phyloP scores from a whole-genome alignment of 2,329 filamentous ascomycete species.

The Trichoderma gracile region DNA sequence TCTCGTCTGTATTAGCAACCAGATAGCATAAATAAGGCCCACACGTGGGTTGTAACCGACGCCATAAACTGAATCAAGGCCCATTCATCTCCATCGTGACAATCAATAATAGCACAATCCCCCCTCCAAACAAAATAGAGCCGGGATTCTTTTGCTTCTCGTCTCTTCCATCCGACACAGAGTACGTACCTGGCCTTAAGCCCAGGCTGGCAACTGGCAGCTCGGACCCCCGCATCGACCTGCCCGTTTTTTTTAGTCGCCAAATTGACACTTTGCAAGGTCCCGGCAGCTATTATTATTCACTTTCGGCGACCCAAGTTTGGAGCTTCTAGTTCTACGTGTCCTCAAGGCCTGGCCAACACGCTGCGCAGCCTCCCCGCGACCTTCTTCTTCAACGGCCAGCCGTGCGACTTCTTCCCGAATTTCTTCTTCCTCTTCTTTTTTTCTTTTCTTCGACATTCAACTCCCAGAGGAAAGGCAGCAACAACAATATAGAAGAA shows the following conservation, averaged over 20 bases:
- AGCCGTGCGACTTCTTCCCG: slow-evolving; percentile 18
- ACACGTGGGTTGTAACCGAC: slow-evolving; percentile 14
- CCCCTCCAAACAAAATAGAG: neutral
- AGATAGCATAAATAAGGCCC: slow-evolving; percentile 11
- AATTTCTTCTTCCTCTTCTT: slow-evolving; percentile 12
- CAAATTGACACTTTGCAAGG: too few relatives aligned
- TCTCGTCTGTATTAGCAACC: too few relatives aligned
- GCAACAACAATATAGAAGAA: neutral
- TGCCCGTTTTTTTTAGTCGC: too few relatives aligned
- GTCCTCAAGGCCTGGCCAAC: slow-evolving; percentile 34
- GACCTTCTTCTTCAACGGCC: slow-evolving; percentile 26
- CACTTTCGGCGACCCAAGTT: too few relatives aligned
- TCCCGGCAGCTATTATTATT: too few relatives aligned
- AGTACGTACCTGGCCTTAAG: slow-evolving; percentile 20
- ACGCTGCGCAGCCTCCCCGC: slow-evolving; percentile 29
- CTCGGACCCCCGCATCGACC: neutral
- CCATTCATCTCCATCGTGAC: too few relatives aligned
- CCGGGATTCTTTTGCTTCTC: slow-evolving; percentile 19
- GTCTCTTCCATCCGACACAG: slow-evolving; percentile 5
- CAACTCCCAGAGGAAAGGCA: too few relatives aligned
- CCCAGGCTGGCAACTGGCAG: slow-evolving; percentile 23
- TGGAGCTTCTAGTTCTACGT: slow-evolving; percentile 34
- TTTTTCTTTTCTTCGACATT: slow-evolving; percentile 29
- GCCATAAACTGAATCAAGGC: neutral
- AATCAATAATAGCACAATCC: too few relatives aligned